Evolutionary conservation across 2,329 filamentous ascomycete species (phyloP).

Genomic region (Elsinoe australis): DNA sequence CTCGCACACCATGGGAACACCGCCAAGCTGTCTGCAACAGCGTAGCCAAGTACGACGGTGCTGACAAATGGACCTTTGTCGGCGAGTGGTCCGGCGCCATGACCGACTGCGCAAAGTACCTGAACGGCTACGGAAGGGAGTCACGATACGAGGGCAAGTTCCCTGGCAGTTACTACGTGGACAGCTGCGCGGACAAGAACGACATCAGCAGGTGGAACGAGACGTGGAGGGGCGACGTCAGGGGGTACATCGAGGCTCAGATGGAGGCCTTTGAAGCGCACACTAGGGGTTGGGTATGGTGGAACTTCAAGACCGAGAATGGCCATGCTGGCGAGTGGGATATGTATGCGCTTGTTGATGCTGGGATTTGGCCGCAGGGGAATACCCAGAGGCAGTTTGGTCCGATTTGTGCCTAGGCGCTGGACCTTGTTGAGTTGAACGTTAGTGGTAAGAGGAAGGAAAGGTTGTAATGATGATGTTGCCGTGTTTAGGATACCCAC

Average conservation of each 20-base stretch:
- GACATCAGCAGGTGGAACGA: constrained; percentile 43
- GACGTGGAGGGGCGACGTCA: constrained; percentile 39
- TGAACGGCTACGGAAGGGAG: constrained; percentile 50
- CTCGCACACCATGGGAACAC: constrained; percentile 47
- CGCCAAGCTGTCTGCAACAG: constrained; percentile 50
- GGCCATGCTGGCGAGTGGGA: constrained; percentile 46
- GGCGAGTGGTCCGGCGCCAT: constrained; percentile 63
- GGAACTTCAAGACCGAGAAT: constrained; percentile 52
- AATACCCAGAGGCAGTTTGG: constrained; percentile 27
- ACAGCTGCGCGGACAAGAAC: constrained; percentile 48
- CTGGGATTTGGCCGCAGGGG: constrained; percentile 45
- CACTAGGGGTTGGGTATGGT: constrained; percentile 48
- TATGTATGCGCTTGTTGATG: constrained; percentile 42
- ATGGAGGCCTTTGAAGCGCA: constrained; percentile 45
- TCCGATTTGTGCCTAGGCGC: constrained; percentile 27
- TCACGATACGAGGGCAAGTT: constrained; percentile 54
- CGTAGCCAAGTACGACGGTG: constrained; percentile 40
- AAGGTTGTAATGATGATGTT: not conserved
- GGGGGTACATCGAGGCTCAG: constrained; percentile 50
- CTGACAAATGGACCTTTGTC: constrained; percentile 59
- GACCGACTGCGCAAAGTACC: constrained; percentile 50
- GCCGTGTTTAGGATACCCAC: constrained; percentile 9
- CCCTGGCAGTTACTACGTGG: constrained; percentile 41
- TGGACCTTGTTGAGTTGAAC: no score
- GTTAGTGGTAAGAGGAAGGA: constrained; percentile 17